Conservation (phyloP, 1,284 basidiomycete species). For the Ustilago xerochloae region DNA sequence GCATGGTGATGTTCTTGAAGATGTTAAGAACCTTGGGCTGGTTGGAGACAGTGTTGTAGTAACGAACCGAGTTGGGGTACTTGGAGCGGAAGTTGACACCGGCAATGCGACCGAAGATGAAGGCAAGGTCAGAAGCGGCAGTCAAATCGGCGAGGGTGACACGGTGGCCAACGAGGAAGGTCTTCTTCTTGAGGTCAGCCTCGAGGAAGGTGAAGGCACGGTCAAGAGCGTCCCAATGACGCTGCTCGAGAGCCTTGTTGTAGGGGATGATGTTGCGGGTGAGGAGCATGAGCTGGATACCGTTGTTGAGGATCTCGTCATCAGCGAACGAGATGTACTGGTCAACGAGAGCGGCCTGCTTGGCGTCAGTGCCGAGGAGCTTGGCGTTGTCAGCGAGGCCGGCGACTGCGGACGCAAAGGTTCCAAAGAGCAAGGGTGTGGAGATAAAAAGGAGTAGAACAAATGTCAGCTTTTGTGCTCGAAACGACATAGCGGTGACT, state of each 20-base stretch:
- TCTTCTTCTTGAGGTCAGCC: constrained; percentile 79
- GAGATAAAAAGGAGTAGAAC: not conserved
- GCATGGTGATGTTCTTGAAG: constrained; percentile 71
- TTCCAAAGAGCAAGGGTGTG: not conserved
- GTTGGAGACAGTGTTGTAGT: constrained; percentile 78
- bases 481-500: not conserved
- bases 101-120: constrained; percentile 35
- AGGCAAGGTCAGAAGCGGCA: constrained; percentile 72
- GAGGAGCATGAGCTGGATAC: constrained; percentile 50
- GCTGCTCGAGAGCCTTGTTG: constrained; percentile 73
- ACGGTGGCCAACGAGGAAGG: constrained; percentile 92
- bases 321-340: constrained; percentile 78
- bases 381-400: constrained; percentile 76
- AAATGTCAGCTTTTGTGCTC: constrained; percentile 13
- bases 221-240: constrained; percentile 71
- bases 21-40: constrained; percentile 71
- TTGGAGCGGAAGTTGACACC: constrained; percentile 61
- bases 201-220: constrained; percentile 77
- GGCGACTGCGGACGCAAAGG: constrained; percentile 74
- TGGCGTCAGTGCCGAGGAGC: constrained; percentile 75
- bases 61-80: constrained; percentile 81
- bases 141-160: constrained; percentile 90
- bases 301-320: constrained; percentile 71
- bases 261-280: constrained; percentile 59
- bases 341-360: constrained; percentile 73